phyloP scores from a whole-genome alignment of 2,329 filamentous ascomycete species.

The Knufia petricola region DNA sequence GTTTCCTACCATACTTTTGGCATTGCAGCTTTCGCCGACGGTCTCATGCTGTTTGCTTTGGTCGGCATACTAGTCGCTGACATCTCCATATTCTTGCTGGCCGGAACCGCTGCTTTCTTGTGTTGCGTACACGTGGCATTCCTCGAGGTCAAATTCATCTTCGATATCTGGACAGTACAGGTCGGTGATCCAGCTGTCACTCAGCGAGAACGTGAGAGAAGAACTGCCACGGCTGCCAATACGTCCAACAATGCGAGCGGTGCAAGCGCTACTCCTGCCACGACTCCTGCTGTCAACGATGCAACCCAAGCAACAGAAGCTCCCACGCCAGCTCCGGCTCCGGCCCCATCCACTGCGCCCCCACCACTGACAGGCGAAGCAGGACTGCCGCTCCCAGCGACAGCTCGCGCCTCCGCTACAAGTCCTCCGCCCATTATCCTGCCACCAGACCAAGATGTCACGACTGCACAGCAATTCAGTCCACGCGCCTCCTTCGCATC shows the following conservation, averaged over 20 bases:
- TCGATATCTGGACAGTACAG: constrained; percentile 59
- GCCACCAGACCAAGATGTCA: constrained; percentile 49
- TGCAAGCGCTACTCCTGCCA: constrained; percentile 1
- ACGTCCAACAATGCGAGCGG: not conserved
- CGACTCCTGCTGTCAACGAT: not conserved
- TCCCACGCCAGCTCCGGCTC: too few species aligned
- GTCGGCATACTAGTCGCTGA: constrained; percentile 48
- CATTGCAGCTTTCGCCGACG: constrained; percentile 52
- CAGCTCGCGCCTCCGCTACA: constrained; percentile 38
- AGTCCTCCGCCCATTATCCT: constrained; percentile 41
- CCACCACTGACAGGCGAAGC: constrained; percentile 14
- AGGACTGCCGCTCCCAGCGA: constrained; percentile 42
- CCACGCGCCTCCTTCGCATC: constrained; percentile 43
- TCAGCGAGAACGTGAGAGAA: constrained; percentile 30
- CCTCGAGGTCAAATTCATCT: constrained; percentile 55
- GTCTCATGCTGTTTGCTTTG: constrained; percentile 46
- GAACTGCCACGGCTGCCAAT: constrained; percentile 6
- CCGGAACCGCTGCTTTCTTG: constrained; percentile 49
- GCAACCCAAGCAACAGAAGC: constrained; percentile 7
- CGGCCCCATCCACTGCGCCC: not conserved
- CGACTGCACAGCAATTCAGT: constrained; percentile 32
- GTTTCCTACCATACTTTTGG: constrained; percentile 56
- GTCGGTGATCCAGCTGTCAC: constrained; percentile 37
- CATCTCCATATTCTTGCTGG: constrained; percentile 44
- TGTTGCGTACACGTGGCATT: constrained; percentile 52